Base-by-base conservation (phyloP, 1,284 basidiomycete species). In the Pascua sp. region DNA sequence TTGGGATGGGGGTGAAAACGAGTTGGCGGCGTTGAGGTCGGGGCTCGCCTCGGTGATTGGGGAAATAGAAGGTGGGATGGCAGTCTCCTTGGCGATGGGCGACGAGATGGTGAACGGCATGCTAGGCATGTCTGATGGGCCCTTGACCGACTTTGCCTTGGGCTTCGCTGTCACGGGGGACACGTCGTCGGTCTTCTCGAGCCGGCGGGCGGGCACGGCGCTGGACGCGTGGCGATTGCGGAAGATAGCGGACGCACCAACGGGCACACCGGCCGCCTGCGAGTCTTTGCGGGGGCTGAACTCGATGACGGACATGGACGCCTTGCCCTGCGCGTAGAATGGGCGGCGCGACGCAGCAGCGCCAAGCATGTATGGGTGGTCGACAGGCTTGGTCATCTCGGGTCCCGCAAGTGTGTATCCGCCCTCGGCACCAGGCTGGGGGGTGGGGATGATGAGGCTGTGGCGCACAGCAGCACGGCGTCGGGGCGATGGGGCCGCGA, bases 301-400 rank as follows among this genome's bases (percentile, higher is more conserved):
- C 49, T 66, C 66, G 51, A 68, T 59, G 18, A 59, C 58, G 15
- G 60, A 62, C 60, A 60, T 60, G 13, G 65, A 58, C 12, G 63
- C 63, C 45, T 56, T 55, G 53, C 57, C 56, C 48, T 64, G 64
- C 9, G 49, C 44, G 56, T 68, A 68, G 54, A 68, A 63, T 2
- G 55, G 44, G 40, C 55, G 51, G 38, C 59, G 51, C 50, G 52
- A 16, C 7, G 59, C 53, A 8, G 48, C 18, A 2, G 42, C 15
- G 16, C 13, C 42, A 10, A 16, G 42, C n/a, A 15, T 44, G 42
- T 40, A 49, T 0, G 38, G 38, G n/a, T 49, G 38, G 17, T 40
- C 17, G 32, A 8, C 15, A 2, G 47, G 47, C 16, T 44, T 11
- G 46, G 2, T 11, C 11, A 16, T 10, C 8, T 32, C 32, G 4